Base-by-base conservation (phyloP, 768 basidiomycete genomes). In the Naganishia friedmannii region DNA sequence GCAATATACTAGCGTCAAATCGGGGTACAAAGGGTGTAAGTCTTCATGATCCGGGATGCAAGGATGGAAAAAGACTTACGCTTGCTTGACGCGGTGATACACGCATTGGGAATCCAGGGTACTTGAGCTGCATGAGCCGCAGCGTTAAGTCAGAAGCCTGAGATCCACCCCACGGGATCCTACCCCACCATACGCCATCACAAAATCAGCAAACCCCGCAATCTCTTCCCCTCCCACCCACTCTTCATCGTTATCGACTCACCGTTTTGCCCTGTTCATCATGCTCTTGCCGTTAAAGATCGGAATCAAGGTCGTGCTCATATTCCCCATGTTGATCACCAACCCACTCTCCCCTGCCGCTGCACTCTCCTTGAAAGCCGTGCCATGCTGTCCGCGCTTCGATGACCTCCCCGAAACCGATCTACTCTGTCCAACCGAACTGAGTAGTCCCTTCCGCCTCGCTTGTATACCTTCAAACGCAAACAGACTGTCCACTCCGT, bases 41-140 rank as follows among this genome's bases (percentile, higher is more conserved):
- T 34, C 39, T 12, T 9, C 69, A 32, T 10, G 66, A 37, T 51
- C 17, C 4, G 48, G 7, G 7, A 51, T 51, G 3, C 48, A 12
- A 6, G 48, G 3, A 53, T 21, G 32, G n/a, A n/a, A 66, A 71
- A 3, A n/a, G n/a, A 82, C 85, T 70, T 79, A 94, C 93, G 17
- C 86, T 89, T 5, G 92, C 87, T 75, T 97, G 95, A 0, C 83
- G 77, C 19, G 86, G 77, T 0, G 90, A 90, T 13, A 97, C 87
- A 53, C 92, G 88, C 0, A 89, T 90, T 6, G 92, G 91, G 79
- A 98, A 98, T 55, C 85, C 89, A 31, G 95, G 90, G 78, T 98
- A 96, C 81, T 98, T 99, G 42, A 98, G 86, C 77, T 97, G 94
- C 51, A 94, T 88, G 26, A 95, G 87, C 77, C 93, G 96, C 71